Conservation (phyloP, 1,284 basidiomycete genomes). For the Leccinum pachyderme region DNA sequence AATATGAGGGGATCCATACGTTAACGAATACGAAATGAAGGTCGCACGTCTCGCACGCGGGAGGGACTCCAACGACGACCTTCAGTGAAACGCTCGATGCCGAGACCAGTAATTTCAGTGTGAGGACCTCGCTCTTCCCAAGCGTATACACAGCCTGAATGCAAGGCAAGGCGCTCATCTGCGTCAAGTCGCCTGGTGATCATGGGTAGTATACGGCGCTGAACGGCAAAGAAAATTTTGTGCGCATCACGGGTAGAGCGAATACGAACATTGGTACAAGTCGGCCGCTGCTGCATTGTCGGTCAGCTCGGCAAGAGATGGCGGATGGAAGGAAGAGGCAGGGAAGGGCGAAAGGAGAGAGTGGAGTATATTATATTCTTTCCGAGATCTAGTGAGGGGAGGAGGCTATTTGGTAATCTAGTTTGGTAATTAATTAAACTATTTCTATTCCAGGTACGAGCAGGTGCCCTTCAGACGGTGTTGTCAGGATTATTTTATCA, state of each 20-base stretch:
- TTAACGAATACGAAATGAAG: conserved; percentile 1
- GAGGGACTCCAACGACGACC: conserved; percentile 77
- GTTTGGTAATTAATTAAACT: conserved; percentile 42
- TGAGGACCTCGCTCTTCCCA: conserved; percentile 82
- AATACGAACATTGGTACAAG: conserved; percentile 67
- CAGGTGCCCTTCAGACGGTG: conserved; percentile 7
- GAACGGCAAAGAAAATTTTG: conserved; percentile 75
- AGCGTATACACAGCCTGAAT: conserved; percentile 74
- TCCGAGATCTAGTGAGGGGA: conserved; percentile 32
- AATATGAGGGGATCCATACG: conserved; percentile 3
- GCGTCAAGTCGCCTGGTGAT: conserved; percentile 75
- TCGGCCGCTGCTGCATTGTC: conserved; percentile 61
- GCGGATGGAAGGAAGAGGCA: conserved; percentile 4
- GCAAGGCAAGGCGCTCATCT: conserved; percentile 63
- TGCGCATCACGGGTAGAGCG: conserved; percentile 76
- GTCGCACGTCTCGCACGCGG: conserved; percentile 70
- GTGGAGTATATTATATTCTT: conserved; percentile 35
- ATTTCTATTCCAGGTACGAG: conserved; percentile 27
- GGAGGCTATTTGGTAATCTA: conserved; percentile 30
- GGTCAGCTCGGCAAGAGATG: neutral
- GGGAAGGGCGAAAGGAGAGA: conserved; percentile 11
- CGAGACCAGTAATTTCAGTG: conserved; percentile 71
- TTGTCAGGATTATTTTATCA: conserved; percentile 21
- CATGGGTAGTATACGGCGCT: conserved; percentile 63
- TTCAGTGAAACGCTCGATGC: conserved; percentile 77